Percentiles rank a stretch among this genome's conserved stretches.
Evolutionary conservation across 768 basidiomycete genomes (phyloP).

Genomic region (Pilatotrama ljubarskyi): DNA sequence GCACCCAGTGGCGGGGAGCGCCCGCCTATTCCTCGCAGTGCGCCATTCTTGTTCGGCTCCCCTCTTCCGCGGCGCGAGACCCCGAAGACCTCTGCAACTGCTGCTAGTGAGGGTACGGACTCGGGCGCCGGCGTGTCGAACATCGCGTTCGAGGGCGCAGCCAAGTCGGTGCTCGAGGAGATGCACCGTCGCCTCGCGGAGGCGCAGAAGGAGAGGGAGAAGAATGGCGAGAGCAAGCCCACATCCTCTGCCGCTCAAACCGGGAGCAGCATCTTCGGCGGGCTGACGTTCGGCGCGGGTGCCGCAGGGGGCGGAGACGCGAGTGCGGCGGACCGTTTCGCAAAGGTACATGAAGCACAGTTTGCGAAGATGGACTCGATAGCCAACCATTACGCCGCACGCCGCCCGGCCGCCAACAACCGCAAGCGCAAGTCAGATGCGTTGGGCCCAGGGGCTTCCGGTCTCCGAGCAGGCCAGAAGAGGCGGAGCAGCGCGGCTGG

Average conservation of each 20-base stretch:
- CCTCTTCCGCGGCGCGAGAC: conserved; percentile 57
- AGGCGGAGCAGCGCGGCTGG: conserved; percentile 34
- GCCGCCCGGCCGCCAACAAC: conserved; percentile 29
- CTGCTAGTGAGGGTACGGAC: background rate
- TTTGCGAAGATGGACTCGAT: conserved; percentile 83
- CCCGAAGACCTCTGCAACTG: background rate
- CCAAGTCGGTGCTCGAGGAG: conserved; percentile 74
- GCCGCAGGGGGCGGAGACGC: background rate
- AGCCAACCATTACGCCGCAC: conserved; percentile 50
- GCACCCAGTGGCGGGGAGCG: background rate
- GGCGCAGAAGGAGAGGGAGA: conserved; percentile 45
- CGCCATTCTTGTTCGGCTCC: conserved; percentile 79
- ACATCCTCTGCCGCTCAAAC: background rate
- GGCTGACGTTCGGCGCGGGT: background rate
- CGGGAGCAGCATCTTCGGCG: background rate
- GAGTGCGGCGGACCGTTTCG: conserved; percentile 40
- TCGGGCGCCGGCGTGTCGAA: conserved; percentile 46
- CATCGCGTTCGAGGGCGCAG: conserved; percentile 63
- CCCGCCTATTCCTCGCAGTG: conserved; percentile 29
- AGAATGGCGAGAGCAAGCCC: conserved; percentile 38
- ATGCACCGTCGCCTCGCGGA: conserved; percentile 73
- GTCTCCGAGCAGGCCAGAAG: conserved; percentile 26
- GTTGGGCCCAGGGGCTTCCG: conserved; percentile 36
- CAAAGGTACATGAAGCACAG: conserved; percentile 60
- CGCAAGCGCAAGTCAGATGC: conserved; percentile 55